Evolutionary conservation across 768 basidiomycete genomes (phyloP).

Genomic region (Tulasnella sp.): DNA sequence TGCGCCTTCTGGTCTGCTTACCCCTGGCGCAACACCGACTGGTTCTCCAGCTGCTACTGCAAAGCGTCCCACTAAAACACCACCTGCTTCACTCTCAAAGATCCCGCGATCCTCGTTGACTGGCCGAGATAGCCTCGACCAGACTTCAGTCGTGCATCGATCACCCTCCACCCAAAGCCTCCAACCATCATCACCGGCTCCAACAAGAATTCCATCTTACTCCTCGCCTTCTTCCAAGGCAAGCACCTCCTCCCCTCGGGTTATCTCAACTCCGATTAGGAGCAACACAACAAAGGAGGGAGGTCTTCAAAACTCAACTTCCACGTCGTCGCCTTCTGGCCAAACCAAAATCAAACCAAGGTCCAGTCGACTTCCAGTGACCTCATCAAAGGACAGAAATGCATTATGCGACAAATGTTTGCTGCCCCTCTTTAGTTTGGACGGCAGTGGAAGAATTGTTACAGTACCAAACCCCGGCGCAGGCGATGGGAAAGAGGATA

Average conservation of each 20-base stretch:
- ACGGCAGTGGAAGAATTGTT: constrained; percentile 51
- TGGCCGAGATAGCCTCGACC: background rate
- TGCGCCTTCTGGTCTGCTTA: constrained; percentile 7
- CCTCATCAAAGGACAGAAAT: constrained; percentile 28
- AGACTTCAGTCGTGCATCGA: background rate
- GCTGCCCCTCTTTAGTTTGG: constrained; percentile 42
- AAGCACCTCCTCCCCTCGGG: background rate
- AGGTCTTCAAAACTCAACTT: no score
- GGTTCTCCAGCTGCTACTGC: constrained; percentile 7
- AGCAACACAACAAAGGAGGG: no score
- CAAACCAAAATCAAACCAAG: no score
- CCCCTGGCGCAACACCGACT: constrained; percentile 10
- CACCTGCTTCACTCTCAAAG: background rate
- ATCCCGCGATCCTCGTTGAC: constrained; percentile 11
- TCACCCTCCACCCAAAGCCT: background rate
- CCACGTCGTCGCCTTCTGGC: no score
- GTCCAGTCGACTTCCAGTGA: no score
- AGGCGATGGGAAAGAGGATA: background rate
- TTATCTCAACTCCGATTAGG: background rate
- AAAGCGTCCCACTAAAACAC: constrained; percentile 4
- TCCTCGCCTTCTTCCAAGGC: background rate
- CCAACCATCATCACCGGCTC: background rate
- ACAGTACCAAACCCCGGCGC: constrained; percentile 53
- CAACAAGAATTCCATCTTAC: constrained; percentile 1
- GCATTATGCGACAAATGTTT: constrained; percentile 49